Evolutionary conservation across 768 basidiomycete genomes (phyloP), one percentile per base, ranked within the genome.

Genomic region (Podaxis rugospora): DNA sequence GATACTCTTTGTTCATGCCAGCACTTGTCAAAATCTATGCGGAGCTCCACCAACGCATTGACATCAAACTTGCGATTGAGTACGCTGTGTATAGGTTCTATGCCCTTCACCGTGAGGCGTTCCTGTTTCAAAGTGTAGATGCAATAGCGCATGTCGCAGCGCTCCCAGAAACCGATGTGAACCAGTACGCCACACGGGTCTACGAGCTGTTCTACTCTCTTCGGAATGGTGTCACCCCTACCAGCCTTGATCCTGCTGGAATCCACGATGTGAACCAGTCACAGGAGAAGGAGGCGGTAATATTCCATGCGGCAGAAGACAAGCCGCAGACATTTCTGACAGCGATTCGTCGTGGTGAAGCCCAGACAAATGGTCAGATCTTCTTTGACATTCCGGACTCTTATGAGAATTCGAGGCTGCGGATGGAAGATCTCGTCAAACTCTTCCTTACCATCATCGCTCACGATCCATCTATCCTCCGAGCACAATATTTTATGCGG

Each of bases 401-500:
- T 69, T 86, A 85, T 62, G 86, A 87, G 68, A 75, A 79, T 18
- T 78, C 77, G 61, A 73, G 77, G 2, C 77, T 93, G 13, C 76
- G 76, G 18, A 75, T 88, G 66, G 87, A 88, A 62, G 78, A 92
- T 66, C 77, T 91, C 25, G 83, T 90, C 28, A 82, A 85, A 14
- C 77, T 93, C 6, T 85, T 91, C 68, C 77, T 92, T 32, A 92
- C 90, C 1, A 86, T 93, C 61, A 89, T 93, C 57, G 90, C 89
- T 5, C 87, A 91, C 64, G 86, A 91, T 68, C 79, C 86, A 14
- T 77, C 80, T 4, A 85, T 85, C 51, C 71, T 82, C 23, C 84
- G 90, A 21, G 86, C 90, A 1, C 83, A 90, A 63, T 79, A 86
- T 57, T 92, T 92, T 72, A 73, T 93, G 44, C 78, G 78, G 4